Percentiles rank a stretch among this genome's conserved stretches.
phyloP scores from a whole-genome alignment of 2,329 filamentous ascomycete genomes.

The Claviceps sp. region DNA sequence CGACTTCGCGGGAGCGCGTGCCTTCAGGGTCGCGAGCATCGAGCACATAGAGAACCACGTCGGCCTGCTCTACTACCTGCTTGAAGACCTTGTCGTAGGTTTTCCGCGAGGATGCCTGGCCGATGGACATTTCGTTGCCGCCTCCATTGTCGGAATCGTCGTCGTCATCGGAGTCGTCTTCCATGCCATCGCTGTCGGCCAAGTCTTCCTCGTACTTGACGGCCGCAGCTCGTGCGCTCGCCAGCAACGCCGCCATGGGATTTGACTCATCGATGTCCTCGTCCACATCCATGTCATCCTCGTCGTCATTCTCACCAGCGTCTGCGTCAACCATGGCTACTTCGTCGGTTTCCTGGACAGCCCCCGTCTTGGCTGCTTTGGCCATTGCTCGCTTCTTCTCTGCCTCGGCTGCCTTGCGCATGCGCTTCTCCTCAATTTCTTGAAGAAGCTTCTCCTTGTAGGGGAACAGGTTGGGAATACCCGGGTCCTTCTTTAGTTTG shows the following conservation, averaged over 20 bases:
- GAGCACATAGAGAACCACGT: conserved; percentile 85
- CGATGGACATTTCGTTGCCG: conserved; percentile 35
- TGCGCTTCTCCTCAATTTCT: conserved; percentile 82
- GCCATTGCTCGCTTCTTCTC: conserved; percentile 58
- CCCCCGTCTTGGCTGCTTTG: conserved; percentile 49
- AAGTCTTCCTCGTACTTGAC: conserved; percentile 57
- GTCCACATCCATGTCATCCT: conserved; percentile 40
- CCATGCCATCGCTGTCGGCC: conserved; percentile 45
- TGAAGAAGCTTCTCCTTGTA: conserved; percentile 93
- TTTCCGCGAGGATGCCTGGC: conserved; percentile 55
- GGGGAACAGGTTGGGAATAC: conserved; percentile 92
- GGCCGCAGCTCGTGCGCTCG: conserved; percentile 68
- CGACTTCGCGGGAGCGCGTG: conserved; percentile 79
- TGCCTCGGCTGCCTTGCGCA: conserved; percentile 68
- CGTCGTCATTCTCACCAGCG: conserved; percentile 35
- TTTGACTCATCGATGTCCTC: conserved; percentile 56
- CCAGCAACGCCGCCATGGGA: conserved; percentile 83
- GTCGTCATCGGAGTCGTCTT: conserved; percentile 26
- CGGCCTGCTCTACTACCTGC: conserved; percentile 74
- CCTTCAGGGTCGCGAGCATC: conserved; percentile 86
- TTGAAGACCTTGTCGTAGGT: conserved; percentile 96
- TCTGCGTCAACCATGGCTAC: conserved; percentile 34
- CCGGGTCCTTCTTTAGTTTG: conserved; percentile 92
- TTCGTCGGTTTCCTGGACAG: conserved; percentile 28
- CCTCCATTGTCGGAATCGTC: conserved; percentile 40